Conservation (phyloP, 139 green algal species). For the Haematococcus sp. region DNA sequence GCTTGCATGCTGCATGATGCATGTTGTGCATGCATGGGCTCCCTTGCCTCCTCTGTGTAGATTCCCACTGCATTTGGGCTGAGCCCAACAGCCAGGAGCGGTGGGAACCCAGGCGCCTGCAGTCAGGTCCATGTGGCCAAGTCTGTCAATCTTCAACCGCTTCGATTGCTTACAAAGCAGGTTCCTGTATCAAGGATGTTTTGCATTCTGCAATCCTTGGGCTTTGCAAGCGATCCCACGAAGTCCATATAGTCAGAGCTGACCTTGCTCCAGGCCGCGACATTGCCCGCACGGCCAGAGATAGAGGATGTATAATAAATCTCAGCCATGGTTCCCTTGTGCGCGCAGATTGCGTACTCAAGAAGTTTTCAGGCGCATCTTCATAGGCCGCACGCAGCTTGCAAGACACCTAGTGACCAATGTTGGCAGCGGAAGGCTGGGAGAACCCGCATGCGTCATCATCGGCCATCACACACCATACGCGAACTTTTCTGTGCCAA, state of each 20-base stretch:
- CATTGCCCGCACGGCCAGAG: slow-evolving; percentile 16
- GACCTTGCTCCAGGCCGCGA: slow-evolving; percentile 40
- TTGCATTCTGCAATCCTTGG: background rate
- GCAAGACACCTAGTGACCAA: background rate
- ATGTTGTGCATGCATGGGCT: background rate
- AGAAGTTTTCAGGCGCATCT: background rate
- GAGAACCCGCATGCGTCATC: background rate
- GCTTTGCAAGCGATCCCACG: background rate
- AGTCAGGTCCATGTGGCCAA: too few species aligned
- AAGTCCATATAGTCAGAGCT: background rate
- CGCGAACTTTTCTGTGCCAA: background rate
- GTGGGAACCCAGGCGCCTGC: slow-evolving; percentile 39
- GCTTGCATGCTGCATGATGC: slow-evolving; percentile 6
- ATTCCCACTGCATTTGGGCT: slow-evolving; percentile 42
- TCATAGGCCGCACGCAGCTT: background rate
- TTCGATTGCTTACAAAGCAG: background rate
- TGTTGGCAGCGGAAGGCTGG: background rate
- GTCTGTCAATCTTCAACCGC: background rate
- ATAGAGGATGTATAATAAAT: slow-evolving; percentile 47
- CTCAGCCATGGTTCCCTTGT: slow-evolving; percentile 22
- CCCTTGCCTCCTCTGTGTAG: slow-evolving; percentile 49
- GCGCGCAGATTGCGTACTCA: background rate
- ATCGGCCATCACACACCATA: background rate
- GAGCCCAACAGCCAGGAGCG: slow-evolving; percentile 43
- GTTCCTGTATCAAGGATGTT: background rate